These are phyloP conservation scores for Elsinoe ampelina DNA, from an alignment of 2,329 filamentous ascomycete genomes.

Conservation along the genomic window DNA sequence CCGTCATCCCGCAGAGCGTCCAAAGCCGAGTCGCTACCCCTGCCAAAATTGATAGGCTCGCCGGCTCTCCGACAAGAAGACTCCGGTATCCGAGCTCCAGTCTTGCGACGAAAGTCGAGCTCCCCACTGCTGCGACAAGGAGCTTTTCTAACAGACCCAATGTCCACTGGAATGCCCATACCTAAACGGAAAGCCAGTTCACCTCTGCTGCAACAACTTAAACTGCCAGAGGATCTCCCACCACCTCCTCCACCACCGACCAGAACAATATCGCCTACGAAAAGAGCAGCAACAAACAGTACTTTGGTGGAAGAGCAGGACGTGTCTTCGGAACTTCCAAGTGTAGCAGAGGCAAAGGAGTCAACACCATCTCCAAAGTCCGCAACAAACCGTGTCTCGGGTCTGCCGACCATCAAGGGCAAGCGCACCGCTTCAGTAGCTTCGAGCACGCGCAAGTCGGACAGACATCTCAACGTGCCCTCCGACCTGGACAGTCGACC, in stretches of 20 bases:
- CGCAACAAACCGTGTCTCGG: background rate
- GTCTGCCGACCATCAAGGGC: conserved; percentile 6
- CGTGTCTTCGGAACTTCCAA: background rate
- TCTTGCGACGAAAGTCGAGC: conserved; percentile 6
- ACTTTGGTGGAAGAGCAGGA: background rate
- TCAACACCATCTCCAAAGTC: background rate
- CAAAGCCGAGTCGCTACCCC: background rate
- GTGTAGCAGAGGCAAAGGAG: background rate
- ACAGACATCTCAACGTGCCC: conserved; percentile 65
- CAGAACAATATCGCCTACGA: background rate
- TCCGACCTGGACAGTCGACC: conserved; percentile 83
- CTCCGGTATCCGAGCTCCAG: background rate
- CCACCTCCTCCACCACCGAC: background rate
- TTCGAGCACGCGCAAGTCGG: conserved; percentile 56
- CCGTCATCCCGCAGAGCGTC: background rate
- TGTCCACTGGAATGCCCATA: background rate
- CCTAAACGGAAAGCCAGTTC: background rate
- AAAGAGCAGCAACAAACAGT: background rate
- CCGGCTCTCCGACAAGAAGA: background rate
- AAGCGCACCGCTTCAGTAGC: conserved; percentile 49
- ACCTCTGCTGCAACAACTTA: background rate
- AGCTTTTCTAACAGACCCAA: background rate
- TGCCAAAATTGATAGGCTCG: background rate
- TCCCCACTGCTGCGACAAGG: conserved; percentile 4
- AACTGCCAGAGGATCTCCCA: background rate